Percentiles rank a stretch among this genome's conserved stretches.
phyloP scores from a whole-genome alignment of 108 stramenopile species.

The Cylindrotheca fusiformis region DNA sequence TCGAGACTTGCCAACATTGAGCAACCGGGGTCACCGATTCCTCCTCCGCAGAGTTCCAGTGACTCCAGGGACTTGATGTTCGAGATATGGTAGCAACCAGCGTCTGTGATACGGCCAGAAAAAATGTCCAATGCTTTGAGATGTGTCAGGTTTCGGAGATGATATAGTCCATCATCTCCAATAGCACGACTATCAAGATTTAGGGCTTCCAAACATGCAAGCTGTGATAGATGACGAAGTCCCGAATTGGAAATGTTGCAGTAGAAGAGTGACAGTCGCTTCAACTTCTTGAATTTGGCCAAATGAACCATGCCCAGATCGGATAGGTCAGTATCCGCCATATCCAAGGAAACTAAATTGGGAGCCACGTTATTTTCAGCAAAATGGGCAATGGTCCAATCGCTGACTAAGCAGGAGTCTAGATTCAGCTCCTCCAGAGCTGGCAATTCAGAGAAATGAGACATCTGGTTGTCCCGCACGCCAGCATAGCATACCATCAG shows the following conservation, averaged over 20 bases:
- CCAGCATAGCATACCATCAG: constrained; percentile 73
- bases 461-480: constrained; percentile 71
- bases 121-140: constrained; percentile 79
- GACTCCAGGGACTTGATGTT: constrained; percentile 75
- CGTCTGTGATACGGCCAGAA: constrained; percentile 74
- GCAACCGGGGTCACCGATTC: constrained; percentile 74
- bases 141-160: constrained; percentile 45
- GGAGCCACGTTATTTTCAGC: constrained; percentile 76
- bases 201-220: constrained; percentile 58
- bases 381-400: constrained; percentile 72
- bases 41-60: constrained; percentile 86
- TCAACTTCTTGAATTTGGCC: constrained; percentile 69
- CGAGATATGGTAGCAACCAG: constrained; percentile 66
- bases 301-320: constrained; percentile 74
- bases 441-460: constrained; percentile 49
- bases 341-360: constrained; percentile 65
- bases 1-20: constrained; percentile 58
- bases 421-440: constrained; percentile 76
- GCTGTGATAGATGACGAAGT: constrained; percentile 51
- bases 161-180: constrained; percentile 63
- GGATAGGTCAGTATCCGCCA: constrained; percentile 80
- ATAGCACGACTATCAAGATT: constrained; percentile 84
- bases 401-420: constrained; percentile 72
- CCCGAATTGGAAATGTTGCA: constrained; percentile 77
- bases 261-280: constrained; percentile 75